These are phyloP conservation scores for Arctium minus DNA, from an alignment of 129 eudicot genomes.

Conservation along the genomic window DNA sequence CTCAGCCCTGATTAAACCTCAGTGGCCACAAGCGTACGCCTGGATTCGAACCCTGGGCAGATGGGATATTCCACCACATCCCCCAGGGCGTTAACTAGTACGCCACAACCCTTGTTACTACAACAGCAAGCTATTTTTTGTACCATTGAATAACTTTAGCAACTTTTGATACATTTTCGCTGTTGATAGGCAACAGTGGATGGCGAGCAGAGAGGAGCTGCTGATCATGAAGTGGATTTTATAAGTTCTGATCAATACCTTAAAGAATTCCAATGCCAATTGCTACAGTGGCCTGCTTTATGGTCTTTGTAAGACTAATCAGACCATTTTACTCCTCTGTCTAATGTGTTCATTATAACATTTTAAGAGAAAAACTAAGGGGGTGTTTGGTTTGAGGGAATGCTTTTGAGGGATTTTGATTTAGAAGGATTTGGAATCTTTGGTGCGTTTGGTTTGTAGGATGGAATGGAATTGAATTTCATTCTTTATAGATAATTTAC, in stretches of 20 bases:
- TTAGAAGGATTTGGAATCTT: no score
- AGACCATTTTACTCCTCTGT: constrained; percentile 1
- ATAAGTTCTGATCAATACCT: constrained; percentile 42
- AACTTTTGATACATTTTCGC: neutral
- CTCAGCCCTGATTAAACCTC: no score
- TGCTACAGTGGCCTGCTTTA: constrained; percentile 61
- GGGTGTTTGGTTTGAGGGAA: no score
- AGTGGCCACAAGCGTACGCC: no score
- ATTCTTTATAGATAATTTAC: no score
- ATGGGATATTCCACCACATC: no score
- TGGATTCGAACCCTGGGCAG: no score
- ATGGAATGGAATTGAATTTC: no score
- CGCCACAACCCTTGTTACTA: no score
- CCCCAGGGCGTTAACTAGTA: no score
- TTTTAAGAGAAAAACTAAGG: neutral
- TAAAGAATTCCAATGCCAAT: constrained; percentile 45
- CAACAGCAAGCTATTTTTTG: neutral
- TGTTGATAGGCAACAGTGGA: constrained; percentile 36
- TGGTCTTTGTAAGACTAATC: constrained; percentile 61
- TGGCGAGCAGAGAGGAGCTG: constrained; percentile 28
- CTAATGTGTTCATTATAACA: neutral
- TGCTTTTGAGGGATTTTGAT: no score
- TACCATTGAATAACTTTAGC: neutral
- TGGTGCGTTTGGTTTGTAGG: no score
- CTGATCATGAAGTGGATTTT: constrained; percentile 30